These are phyloP conservation scores for Jacaranda mimosifolia DNA, from an alignment of 257 asterid species.

Conservation along the genomic window DNA sequence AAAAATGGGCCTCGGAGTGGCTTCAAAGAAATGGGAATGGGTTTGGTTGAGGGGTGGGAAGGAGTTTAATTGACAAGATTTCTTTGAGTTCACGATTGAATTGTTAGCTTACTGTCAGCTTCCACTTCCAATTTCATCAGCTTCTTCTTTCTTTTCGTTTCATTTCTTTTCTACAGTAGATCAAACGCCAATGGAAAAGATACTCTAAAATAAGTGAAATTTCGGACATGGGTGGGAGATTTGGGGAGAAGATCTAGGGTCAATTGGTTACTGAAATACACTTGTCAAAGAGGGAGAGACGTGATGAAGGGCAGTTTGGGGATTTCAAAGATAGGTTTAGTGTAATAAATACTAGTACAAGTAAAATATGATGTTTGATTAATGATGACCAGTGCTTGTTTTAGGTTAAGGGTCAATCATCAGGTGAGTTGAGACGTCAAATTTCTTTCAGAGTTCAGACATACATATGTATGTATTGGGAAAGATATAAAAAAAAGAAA, in stretches of 20 bases:
- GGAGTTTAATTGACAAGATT: conserved; percentile 46
- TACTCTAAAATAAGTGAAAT: conserved; percentile 16
- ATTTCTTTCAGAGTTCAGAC: conserved; percentile 20
- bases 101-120: conserved; percentile 52
- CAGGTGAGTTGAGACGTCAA: conserved; percentile 40
- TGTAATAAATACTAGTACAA: background rate
- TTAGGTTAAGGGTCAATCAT: conserved; percentile 44
- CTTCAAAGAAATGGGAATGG: conserved; percentile 48
- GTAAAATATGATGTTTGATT: conserved; percentile 16
- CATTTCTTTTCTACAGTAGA: background rate
- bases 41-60: conserved; percentile 33
- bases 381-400: conserved; percentile 27
- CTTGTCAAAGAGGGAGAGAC: background rate
- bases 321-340: background rate
- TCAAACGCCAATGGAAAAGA: conserved; percentile 21
- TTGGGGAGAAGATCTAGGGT: conserved; percentile 44
- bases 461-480: background rate
- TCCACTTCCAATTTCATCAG: conserved; percentile 44
- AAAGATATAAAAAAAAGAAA: background rate
- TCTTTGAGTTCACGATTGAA: conserved; percentile 69
- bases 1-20: conserved; percentile 35
- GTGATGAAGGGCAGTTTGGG: conserved; percentile 41
- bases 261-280: conserved; percentile 24
- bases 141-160: background rate
- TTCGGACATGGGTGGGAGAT: conserved; percentile 40